Evolutionary conservation across 768 basidiomycete genomes (phyloP), one percentile per base, ranked within the genome.

Genomic region (Lentinula edodes): DNA sequence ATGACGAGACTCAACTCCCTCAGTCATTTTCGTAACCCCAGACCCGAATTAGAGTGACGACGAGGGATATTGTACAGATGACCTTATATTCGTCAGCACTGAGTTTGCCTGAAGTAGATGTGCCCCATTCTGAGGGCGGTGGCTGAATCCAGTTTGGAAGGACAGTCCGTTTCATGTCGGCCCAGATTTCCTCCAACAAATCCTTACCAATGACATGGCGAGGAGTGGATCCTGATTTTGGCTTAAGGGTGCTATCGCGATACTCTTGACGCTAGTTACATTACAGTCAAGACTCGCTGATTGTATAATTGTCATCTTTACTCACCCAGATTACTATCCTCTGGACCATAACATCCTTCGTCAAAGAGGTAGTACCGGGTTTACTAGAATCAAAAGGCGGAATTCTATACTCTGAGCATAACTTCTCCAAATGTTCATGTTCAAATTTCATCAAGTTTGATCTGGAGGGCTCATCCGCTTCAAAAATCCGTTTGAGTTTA

Each of bases 121-220:
- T n/a, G n/a, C n/a, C n/a, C n/a, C n/a, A n/a, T n/a, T n/a, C n/a
- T n/a, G n/a, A n/a, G n/a, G n/a, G n/a, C n/a, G n/a, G n/a, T n/a
- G n/a, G n/a, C n/a, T n/a, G n/a, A n/a, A n/a, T n/a, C n/a, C n/a
- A n/a, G n/a, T n/a, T n/a, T n/a, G n/a, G n/a, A n/a, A n/a, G n/a
- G n/a, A n/a, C n/a, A n/a, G n/a, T n/a, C n/a, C n/a, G n/a, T n/a
- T n/a, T n/a, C n/a, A n/a, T n/a, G n/a, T n/a, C n/a, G n/a, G n/a
- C n/a, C n/a, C n/a, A n/a, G n/a, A n/a, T n/a, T n/a, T n/a, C n/a
- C 0, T 16, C 4, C 59, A 66, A 60, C 5, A 66, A 66, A 50
- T 65, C 63, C 7, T 54, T 59, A 3, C 62, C 63, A 1, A 70
- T 51, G 12, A 67, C 41, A 6, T 16, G 5, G 5, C 15, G 38